Evolutionary conservation across 139 green algal species (phyloP).

Genomic region (Chlorokybus atmophyticus): DNA sequence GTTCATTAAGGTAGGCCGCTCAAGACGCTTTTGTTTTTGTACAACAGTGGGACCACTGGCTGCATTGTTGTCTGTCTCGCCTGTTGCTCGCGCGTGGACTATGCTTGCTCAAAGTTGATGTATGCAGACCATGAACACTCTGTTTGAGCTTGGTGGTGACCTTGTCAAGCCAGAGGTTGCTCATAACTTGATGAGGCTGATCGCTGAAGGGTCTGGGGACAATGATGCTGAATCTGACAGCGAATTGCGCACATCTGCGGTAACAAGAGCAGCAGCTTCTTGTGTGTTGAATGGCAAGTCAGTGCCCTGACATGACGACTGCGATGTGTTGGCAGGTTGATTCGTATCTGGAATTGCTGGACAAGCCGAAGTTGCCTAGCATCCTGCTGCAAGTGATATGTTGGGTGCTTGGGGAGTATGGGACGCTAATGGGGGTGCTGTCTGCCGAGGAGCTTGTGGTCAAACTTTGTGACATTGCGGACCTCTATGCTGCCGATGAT

Average conservation of each 20-base stretch:
- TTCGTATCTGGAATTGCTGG: conserved; percentile 48
- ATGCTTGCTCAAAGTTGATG: no score
- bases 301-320: not conserved
- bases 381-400: conserved; percentile 46
- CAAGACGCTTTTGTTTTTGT: no score
- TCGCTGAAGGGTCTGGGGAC: conserved; percentile 58
- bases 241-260: conserved; percentile 20
- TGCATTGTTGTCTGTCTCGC: no score
- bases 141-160: conserved; percentile 74
- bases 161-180: conserved; percentile 50
- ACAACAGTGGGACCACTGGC: no score
- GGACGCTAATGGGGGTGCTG: conserved; percentile 11
- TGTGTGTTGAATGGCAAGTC: conserved; percentile 13
- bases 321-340: conserved; percentile 21
- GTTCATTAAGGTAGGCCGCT: conserved; percentile 71
- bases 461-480: conserved; percentile 36
- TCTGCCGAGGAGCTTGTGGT: conserved; percentile 32
- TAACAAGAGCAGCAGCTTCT: conserved; percentile 2
- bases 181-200: conserved; percentile 67
- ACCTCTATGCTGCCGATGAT: conserved; percentile 13
- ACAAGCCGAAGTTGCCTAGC: conserved; percentile 48
- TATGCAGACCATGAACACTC: conserved; percentile 57
- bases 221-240: conserved; percentile 15
- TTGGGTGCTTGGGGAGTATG: conserved; percentile 91
- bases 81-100: no score